Evolutionary conservation across 2,329 filamentous ascomycete genomes (phyloP).

Genomic region (Xylariaceae sp.): DNA sequence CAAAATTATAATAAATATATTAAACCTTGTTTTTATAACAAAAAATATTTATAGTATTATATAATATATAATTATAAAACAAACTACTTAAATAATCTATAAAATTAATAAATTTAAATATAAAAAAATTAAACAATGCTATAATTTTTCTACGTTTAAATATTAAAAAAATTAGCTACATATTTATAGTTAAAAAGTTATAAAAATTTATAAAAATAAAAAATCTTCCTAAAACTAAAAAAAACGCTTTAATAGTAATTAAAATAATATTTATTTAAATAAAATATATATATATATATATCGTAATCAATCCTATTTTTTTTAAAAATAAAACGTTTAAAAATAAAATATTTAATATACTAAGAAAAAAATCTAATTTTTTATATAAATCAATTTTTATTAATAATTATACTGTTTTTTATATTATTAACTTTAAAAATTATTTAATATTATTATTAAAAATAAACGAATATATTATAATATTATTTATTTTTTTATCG

Average conservation of each 20-base stretch:
- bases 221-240: background rate
- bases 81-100: too few relatives aligned
- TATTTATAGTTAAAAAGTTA: background rate
- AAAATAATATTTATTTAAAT: background rate
- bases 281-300: background rate
- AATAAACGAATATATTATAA: background rate
- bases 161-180: background rate
- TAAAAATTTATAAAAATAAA: too few relatives aligned
- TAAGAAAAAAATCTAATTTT: background rate
- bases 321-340: background rate
- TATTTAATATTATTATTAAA: background rate
- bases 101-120: too few relatives aligned
- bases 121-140: too few relatives aligned
- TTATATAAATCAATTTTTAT: background rate
- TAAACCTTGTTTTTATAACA: too few relatives aligned
- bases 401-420: background rate
- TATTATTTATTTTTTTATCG: background rate
- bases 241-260: background rate
- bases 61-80: too few relatives aligned
- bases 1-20: too few relatives aligned
- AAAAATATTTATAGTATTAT: too few relatives aligned
- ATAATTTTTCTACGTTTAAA: background rate
- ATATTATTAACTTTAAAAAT: background rate
- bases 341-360: background rate
- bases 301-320: background rate